Percentiles rank a stretch among this genome's conserved stretches.
Evolutionary conservation across 441 rosid genomes (phyloP).

Genomic region (Oxalis stricta): DNA sequence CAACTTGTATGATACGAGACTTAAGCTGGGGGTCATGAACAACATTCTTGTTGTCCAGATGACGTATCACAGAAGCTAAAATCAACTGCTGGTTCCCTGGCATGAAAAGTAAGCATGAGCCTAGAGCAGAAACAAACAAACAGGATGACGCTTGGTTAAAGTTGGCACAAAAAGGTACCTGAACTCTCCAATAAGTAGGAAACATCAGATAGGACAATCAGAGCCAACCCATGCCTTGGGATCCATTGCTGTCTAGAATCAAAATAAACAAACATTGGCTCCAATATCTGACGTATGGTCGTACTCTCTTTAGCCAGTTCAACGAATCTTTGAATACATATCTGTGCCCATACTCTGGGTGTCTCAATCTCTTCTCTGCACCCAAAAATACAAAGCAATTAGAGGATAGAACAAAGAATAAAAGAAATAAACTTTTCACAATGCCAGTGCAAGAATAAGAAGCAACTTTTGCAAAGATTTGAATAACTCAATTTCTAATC

Average conservation of each 20-base stretch:
- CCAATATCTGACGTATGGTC: constrained; percentile 69
- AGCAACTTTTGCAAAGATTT: neutral
- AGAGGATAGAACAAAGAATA: neutral
- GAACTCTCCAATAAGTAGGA: constrained; percentile 58
- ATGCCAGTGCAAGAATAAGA: neutral
- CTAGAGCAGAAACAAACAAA: no score
- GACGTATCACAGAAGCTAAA: constrained; percentile 70
- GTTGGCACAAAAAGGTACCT: constrained; percentile 42
- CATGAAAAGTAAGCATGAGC: constrained; percentile 13
- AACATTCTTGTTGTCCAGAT: constrained; percentile 86
- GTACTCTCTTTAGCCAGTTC: constrained; percentile 85
- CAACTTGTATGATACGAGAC: constrained; percentile 55
- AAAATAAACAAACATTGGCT: constrained; percentile 76
- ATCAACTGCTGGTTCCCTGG: constrained; percentile 75
- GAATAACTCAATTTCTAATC: neutral
- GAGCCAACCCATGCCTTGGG: constrained; percentile 63
- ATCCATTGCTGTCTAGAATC: constrained; percentile 70
- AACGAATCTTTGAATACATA: constrained; percentile 86
- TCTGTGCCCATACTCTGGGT: constrained; percentile 88
- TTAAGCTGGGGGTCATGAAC: constrained; percentile 69
- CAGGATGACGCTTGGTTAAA: no score
- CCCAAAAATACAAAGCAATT: constrained; percentile 5
- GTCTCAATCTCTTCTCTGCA: constrained; percentile 75
- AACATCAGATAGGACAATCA: constrained; percentile 73
- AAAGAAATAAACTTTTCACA: neutral